Evolutionary conservation across 306 rosid species (phyloP).

Genomic region (Cyamopsis tetragonoloba): DNA sequence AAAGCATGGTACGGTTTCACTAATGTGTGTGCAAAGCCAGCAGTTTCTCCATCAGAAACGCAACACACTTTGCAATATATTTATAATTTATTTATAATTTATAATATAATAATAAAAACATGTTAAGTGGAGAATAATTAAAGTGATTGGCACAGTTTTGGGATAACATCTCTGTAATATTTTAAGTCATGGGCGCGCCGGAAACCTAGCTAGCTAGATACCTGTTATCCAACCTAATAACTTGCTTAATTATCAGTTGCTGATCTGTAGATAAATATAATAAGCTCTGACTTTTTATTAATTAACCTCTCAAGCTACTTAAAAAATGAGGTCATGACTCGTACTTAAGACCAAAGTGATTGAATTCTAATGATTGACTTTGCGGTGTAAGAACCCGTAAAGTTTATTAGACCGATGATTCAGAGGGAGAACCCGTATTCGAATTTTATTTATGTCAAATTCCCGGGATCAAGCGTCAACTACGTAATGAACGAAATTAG

Average conservation of each 20-base stretch:
- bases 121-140: slow-evolving; percentile 37
- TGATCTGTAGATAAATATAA: neutral
- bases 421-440: too few species aligned
- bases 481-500: too few species aligned
- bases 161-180: slow-evolving; percentile 19
- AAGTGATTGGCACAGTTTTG: slow-evolving; percentile 24
- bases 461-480: too few species aligned
- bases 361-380: too few species aligned
- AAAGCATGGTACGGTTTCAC: slow-evolving; percentile 25
- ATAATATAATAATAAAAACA: too few species aligned
- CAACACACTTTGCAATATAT: slow-evolving; percentile 20
- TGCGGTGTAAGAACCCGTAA: too few species aligned
- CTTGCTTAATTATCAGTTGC: too few species aligned
- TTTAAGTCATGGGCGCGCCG: slow-evolving; percentile 24
- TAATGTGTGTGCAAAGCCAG: slow-evolving; percentile 9
- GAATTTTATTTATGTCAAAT: too few species aligned
- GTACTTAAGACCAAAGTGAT: neutral
- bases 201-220: slow-evolving; percentile 32
- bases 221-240: slow-evolving; percentile 5
- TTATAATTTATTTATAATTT: too few species aligned
- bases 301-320: slow-evolving; percentile 10
- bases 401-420: too few species aligned
- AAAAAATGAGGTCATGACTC: neutral
- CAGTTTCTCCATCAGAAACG: slow-evolving; percentile 17
- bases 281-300: neutral